These are phyloP conservation scores for Theileria parva DNA, from an alignment of 169 alveolate genomes.

Conservation along the genomic window DNA sequence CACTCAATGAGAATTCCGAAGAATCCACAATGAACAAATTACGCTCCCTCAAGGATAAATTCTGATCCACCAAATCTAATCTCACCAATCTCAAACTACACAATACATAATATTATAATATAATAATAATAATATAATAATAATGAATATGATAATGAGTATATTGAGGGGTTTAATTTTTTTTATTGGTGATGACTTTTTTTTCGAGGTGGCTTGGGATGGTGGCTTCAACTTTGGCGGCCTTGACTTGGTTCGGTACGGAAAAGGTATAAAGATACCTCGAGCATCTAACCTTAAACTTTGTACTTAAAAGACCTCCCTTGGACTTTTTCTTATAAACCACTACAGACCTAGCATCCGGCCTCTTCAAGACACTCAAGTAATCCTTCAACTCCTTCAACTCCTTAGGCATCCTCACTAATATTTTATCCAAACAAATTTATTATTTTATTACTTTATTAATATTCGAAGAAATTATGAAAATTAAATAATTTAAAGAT, in stretches of 20 bases:
- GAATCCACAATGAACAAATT: slow-evolving; percentile 54
- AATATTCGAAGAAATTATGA: no score
- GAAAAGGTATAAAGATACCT: slow-evolving; percentile 90
- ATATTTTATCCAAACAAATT: background rate
- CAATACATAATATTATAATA: background rate
- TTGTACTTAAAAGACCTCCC: slow-evolving; percentile 82
- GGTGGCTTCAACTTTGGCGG: slow-evolving; percentile 86
- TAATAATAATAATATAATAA: background rate
- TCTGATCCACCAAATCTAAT: background rate
- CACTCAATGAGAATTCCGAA: slow-evolving; percentile 30
- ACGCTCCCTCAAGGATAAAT: slow-evolving; percentile 54
- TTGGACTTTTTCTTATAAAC: slow-evolving; percentile 82
- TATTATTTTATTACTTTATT: background rate
- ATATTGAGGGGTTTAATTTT: slow-evolving; percentile 18
- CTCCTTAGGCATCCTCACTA: slow-evolving; percentile 75
- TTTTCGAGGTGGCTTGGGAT: slow-evolving; percentile 60
- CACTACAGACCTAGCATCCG: slow-evolving; percentile 84
- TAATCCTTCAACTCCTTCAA: slow-evolving; percentile 80
- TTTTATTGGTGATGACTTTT: slow-evolving; percentile 54
- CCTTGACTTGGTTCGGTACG: slow-evolving; percentile 91
- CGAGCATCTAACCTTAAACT: slow-evolving; percentile 92
- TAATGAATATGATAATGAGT: background rate
- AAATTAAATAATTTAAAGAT: background rate
- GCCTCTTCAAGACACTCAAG: slow-evolving; percentile 77
- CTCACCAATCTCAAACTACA: no score